These are phyloP conservation scores for Discostella stelligeroides DNA, from an alignment of 108 stramenopile species.

Conservation along the genomic window DNA sequence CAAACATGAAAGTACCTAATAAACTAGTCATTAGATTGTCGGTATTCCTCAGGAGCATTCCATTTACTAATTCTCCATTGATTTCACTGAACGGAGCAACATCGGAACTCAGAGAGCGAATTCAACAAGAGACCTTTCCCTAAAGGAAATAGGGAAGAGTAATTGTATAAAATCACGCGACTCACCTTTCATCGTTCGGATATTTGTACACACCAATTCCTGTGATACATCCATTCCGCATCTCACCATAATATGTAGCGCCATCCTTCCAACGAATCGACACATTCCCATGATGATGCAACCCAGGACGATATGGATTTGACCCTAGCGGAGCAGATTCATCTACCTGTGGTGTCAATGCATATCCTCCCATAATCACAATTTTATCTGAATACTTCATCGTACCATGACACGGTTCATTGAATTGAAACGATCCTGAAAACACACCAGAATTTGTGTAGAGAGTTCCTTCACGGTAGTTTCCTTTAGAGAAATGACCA, in stretches of 20 bases:
- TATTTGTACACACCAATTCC: slow-evolving; percentile 26
- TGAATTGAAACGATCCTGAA: slow-evolving; percentile 19
- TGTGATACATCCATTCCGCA: slow-evolving; percentile 31
- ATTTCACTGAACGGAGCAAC: not conserved
- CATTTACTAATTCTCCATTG: slow-evolving; percentile 12
- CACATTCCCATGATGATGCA: slow-evolving; percentile 22
- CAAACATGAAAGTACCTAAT: slow-evolving; percentile 23
- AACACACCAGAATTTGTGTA: slow-evolving; percentile 17
- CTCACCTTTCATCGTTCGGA: slow-evolving; percentile 4
- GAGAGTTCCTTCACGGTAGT: slow-evolving; percentile 13
- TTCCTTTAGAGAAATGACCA: slow-evolving; percentile 29
- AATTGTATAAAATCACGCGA: not conserved
- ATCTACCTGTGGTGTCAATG: not conserved
- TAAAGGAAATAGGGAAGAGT: not conserved
- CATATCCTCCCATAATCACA: slow-evolving; percentile 26
- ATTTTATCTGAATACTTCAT: slow-evolving; percentile 32
- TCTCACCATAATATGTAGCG: slow-evolving; percentile 27
- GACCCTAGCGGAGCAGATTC: slow-evolving; percentile 8
- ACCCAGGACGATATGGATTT: slow-evolving; percentile 31
- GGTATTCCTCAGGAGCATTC: slow-evolving; percentile 11
- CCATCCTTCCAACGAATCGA: slow-evolving; percentile 23
- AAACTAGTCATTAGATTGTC: slow-evolving; percentile 11
- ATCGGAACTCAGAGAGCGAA: not conserved
- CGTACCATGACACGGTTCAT: slow-evolving; percentile 13
- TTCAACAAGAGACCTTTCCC: no score